Base-by-base conservation (phyloP, 2,329 filamentous ascomycete genomes). In the Nemania abortiva region DNA sequence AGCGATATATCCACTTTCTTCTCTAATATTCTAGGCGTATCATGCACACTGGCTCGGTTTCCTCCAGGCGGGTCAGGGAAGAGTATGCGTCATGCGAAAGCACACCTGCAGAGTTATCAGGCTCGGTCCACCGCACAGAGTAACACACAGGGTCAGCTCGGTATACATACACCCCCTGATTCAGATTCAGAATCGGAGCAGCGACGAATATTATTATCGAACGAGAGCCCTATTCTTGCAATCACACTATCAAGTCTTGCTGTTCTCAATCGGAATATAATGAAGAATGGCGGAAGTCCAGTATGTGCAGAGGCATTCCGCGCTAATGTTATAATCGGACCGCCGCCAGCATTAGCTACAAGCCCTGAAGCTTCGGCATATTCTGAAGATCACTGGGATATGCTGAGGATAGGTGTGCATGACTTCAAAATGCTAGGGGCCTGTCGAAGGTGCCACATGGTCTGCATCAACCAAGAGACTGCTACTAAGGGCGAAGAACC, bases 371-470 rank as follows among this genome's bases (percentile, higher is more conserved):
- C 86, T 29, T 85, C 75, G 18, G 79, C 93, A 0, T 98, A 96
- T 78, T 86, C 87, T 0, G 95, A 98, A 81, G 96, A 98, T 73
- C 79, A 82, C 6, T 98, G 95, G 95, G 84, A 83, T 13, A 84
- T 81, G 18, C 75, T 97, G 49, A 84, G 82, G 9, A 91, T 98
- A 66, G 92, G 91, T 1, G 74, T 79, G 1, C 85, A 90, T 67
- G 79, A 81, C 10, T 92, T 93, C 74, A 85, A 91, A 70, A 88
- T 97, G 75, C 82, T 98, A 4, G 95, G 95, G 0, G 88, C 92
- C 2, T 99, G 96, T 76, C 88, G 94, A 69, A 85, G 96, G 68
- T 99, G 96, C 75, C 94, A 97, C 79, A 98, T 99, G 95, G 91
- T 99, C 10, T 98, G 95, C 78, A 89, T 98, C 54, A 91, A 99